phyloP scores from a whole-genome alignment of 1,139 yeast genomes.

The Taphrina wiesneri region DNA sequence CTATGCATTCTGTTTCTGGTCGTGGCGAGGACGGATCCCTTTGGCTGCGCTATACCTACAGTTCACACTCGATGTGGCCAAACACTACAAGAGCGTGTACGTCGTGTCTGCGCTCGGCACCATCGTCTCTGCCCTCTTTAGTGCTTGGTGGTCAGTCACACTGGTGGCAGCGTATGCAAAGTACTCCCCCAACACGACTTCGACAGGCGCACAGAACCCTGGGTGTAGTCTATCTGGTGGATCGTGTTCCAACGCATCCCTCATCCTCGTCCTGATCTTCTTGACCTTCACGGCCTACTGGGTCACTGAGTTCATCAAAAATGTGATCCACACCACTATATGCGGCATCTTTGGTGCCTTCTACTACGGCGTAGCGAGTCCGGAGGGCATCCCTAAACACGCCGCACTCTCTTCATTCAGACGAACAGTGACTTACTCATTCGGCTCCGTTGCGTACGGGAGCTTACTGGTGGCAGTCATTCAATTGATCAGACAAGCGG shows the following conservation, averaged over 20 bases:
- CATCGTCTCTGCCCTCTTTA: slow-evolving; percentile 62
- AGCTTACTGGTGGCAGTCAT: slow-evolving; percentile 76
- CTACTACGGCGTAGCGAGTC: slow-evolving; percentile 73
- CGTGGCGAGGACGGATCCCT: slow-evolving; percentile 66
- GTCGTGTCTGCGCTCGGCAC: slow-evolving; percentile 66
- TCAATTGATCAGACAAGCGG: slow-evolving; percentile 60
- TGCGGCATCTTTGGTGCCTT: slow-evolving; percentile 88
- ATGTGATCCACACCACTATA: slow-evolving; percentile 79
- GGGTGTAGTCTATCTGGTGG: slow-evolving; percentile 57
- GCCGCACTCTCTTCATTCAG: slow-evolving; percentile 82
- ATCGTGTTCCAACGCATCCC: slow-evolving; percentile 62
- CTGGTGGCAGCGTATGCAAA: slow-evolving; percentile 76
- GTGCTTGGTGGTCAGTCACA: slow-evolving; percentile 64
- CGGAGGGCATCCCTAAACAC: slow-evolving; percentile 75
- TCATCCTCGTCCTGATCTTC: slow-evolving; percentile 65
- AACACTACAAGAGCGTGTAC: slow-evolving; percentile 67
- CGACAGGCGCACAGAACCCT: slow-evolving; percentile 42
- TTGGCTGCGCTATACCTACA: slow-evolving; percentile 72
- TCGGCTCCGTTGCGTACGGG: slow-evolving; percentile 89
- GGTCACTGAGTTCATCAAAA: slow-evolving; percentile 79
- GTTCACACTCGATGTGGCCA: slow-evolving; percentile 74
- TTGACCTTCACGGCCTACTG: slow-evolving; percentile 84
- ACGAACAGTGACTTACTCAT: slow-evolving; percentile 80
- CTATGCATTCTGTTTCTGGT: slow-evolving; percentile 73
- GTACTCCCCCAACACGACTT: slow-evolving; percentile 55